Evolutionary conservation across 106 monocot genomes (phyloP), one percentile per base, ranked within the genome.

Genomic region (Dendrobium chrysotoxum): DNA sequence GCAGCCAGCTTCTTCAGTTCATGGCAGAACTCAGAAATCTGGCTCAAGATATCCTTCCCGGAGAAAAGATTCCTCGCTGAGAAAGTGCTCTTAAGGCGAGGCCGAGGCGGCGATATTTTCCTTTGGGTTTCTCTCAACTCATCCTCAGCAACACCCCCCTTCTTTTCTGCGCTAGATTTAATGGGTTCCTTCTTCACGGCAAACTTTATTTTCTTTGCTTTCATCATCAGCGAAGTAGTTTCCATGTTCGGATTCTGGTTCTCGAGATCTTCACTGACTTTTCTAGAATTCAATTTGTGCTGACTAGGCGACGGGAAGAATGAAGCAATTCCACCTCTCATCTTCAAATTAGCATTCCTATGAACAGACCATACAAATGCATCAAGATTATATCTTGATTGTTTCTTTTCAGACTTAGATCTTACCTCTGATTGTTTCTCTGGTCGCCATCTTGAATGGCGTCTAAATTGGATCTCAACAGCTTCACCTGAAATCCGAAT

Each of bases 61-160:
- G 94, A 81, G 64, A 94, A 94, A 55, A 97, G 77, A 81, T 94
- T 94, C 76, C 94, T 92, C 44, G 92, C 94, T 18, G 96, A 93
- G 31, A 87, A 42, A 16, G 84, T 93, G 84, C 88, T 93, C 86
- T 41, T 93, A 28, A 93, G 85, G 75, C 47, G 75, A 66, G 75
- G 78, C 76, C 66, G 79, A 70, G 71, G 70, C 57, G 54, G 79
- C 3, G 71, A 50, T 74, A 57, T 38, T 78, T 72, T 78, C 2
- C 40, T 72, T 39, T 53, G 42, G 64, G 16, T 58, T 80, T 40
- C 45, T 18, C 26, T 18, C 38, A 54, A 54, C 47, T 79, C 58
- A 17, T 73, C 57, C 40, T 78, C 84, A n/a, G 67, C 82, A 5
- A 81, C 84, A 9, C 4, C 82, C 66, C 2, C 78, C 65, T 50